These are phyloP conservation scores for Metschnikowia continentalis DNA, from an alignment of 805 yeast genomes.

Conservation along the genomic window DNA sequence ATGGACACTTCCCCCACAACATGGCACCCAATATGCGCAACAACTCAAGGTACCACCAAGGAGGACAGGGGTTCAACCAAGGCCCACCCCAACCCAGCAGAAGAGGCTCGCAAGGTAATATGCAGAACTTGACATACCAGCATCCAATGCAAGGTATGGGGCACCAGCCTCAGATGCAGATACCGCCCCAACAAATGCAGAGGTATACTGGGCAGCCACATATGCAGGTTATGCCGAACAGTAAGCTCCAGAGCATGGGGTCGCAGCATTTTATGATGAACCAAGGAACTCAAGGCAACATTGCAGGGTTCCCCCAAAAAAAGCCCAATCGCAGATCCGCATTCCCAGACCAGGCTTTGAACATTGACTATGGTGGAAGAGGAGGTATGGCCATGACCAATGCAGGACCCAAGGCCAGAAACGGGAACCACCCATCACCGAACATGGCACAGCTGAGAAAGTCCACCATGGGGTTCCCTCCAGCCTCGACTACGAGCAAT, in stretches of 20 bases:
- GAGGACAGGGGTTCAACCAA: constrained; percentile 7
- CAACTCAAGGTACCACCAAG: constrained; percentile 22
- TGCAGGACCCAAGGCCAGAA: constrained; percentile 12
- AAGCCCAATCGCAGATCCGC: constrained; percentile 34
- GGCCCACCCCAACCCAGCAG: constrained; percentile 1
- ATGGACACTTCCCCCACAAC: constrained; percentile 24
- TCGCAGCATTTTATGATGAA: constrained; percentile 8
- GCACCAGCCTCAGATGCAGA: neutral
- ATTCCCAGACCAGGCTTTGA: constrained; percentile 30
- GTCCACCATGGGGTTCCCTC: constrained; percentile 5
- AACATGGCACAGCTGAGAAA: constrained; percentile 16
- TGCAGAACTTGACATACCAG: constrained; percentile 7
- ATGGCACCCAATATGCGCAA: constrained; percentile 25
- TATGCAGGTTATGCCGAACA: neutral
- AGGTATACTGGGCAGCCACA: constrained; percentile 12
- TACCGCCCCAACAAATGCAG: constrained; percentile 4
- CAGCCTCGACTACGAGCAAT: neutral
- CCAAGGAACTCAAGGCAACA: constrained; percentile 5
- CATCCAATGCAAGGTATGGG: constrained; percentile 3
- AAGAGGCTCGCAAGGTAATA: constrained; percentile 8
- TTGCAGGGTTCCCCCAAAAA: constrained; percentile 21
- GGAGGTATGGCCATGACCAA: constrained; percentile 44
- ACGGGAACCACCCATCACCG: constrained; percentile 16
- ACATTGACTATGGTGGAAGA: constrained; percentile 42
- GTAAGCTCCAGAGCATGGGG: constrained; percentile 3